Percentiles rank a stretch among this genome's conserved stretches.
Conservation (phyloP, 2,329 filamentous ascomycete species). For the Didymella pinodella region DNA sequence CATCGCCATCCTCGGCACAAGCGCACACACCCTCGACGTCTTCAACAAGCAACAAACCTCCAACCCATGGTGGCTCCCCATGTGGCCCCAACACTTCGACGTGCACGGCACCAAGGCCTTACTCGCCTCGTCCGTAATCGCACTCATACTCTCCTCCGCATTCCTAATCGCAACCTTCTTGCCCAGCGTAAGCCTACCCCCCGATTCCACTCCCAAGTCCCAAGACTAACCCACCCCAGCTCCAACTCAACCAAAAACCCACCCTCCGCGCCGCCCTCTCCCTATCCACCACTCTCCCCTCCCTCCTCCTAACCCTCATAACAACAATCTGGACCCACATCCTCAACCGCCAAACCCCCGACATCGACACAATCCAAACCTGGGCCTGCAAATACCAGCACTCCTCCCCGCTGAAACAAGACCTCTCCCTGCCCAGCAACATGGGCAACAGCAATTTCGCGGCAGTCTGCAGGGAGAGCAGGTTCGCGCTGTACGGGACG, state of each 20-base stretch:
- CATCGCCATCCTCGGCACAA: conserved; percentile 54
- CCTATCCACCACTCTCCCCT: conserved; percentile 48
- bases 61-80: conserved; percentile 58
- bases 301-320: conserved; percentile 51
- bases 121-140: conserved; percentile 50
- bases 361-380: conserved; percentile 51
- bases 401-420: conserved; percentile 31
- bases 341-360: conserved; percentile 45
- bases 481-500: conserved; percentile 56
- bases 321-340: conserved; percentile 53
- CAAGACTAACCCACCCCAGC: conserved; percentile 31
- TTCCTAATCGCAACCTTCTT: conserved; percentile 48
- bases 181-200: conserved; percentile 39
- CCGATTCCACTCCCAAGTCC: too few relatives aligned
- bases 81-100: conserved; percentile 60
- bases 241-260: conserved; percentile 44
- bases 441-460: conserved; percentile 50
- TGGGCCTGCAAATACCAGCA: conserved; percentile 52
- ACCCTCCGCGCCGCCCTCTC: conserved; percentile 51
- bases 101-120: conserved; percentile 53
- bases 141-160: conserved; percentile 50
- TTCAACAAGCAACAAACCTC: conserved; percentile 54
- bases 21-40: conserved; percentile 53
- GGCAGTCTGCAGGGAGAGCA: conserved; percentile 53
- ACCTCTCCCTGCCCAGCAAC: conserved; percentile 34